These are phyloP conservation scores for Plantago ovata DNA, from an alignment of 257 asterid genomes.

Conservation along the genomic window DNA sequence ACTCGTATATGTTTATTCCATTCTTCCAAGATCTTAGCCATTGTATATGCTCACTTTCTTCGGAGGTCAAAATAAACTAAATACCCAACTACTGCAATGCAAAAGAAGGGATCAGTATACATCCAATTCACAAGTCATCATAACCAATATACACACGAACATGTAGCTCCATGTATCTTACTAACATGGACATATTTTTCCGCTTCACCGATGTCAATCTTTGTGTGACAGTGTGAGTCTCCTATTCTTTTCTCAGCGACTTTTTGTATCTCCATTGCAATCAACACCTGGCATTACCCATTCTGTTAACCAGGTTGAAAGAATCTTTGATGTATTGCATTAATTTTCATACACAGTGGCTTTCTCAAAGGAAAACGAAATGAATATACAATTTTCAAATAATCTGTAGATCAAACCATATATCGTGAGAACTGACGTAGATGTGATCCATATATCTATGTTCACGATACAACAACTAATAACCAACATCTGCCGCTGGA, in stretches of 20 bases:
- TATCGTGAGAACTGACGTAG: too few species aligned
- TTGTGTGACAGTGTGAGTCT: slow-evolving; percentile 82
- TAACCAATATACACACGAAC: too few species aligned
- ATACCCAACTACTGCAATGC: too few species aligned
- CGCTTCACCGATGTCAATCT: slow-evolving; percentile 94
- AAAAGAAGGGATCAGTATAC: too few species aligned
- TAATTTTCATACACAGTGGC: slow-evolving; percentile 1
- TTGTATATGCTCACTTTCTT: too few species aligned
- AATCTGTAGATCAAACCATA: background rate
- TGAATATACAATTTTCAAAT: background rate
- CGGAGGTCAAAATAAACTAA: too few species aligned
- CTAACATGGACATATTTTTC: slow-evolving; percentile 88
- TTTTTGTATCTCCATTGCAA: slow-evolving; percentile 85
- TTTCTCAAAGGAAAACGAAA: slow-evolving; percentile 6
- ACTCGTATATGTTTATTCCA: too few species aligned
- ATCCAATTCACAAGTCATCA: too few species aligned
- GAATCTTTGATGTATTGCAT: background rate
- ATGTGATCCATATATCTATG: too few species aligned
- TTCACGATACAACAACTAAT: too few species aligned
- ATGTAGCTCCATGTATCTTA: slow-evolving; percentile 41
- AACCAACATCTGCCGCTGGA: too few species aligned
- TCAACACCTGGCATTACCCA: slow-evolving; percentile 59
- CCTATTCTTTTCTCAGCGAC: slow-evolving; percentile 98
- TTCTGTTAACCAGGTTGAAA: slow-evolving; percentile 2
- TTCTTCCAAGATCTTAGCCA: too few species aligned